Evolutionary conservation across 352 stramenopile species (phyloP).

Genomic region (Globisporangium polare): DNA sequence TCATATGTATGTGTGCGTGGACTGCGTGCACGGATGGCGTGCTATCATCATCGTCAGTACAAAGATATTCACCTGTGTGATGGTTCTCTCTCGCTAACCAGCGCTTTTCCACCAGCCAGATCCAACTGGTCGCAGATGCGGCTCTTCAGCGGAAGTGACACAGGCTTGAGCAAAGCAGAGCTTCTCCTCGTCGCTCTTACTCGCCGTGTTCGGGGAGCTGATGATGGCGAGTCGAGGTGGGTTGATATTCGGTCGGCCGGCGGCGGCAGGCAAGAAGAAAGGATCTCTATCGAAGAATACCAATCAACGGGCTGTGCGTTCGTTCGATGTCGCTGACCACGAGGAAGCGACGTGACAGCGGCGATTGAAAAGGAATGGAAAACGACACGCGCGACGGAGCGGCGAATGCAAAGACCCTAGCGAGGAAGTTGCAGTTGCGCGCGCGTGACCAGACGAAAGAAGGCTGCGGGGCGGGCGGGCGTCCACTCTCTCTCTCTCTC

Average conservation of each 20-base stretch:
- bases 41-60: conserved; percentile 1
- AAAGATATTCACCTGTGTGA: conserved; percentile 6
- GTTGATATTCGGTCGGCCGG: background rate
- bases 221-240: background rate
- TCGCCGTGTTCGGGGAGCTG: background rate
- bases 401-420: conserved; percentile 4
- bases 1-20: background rate
- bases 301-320: conserved; percentile 1
- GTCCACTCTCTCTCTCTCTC: background rate
- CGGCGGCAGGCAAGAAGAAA: background rate
- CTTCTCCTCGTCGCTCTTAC: background rate
- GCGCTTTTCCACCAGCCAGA: background rate
- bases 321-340: background rate
- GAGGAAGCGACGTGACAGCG: background rate
- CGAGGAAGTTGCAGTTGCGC: conserved; percentile 2
- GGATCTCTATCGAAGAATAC: conserved; percentile 3
- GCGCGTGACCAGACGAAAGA: background rate
- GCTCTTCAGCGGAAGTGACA: background rate
- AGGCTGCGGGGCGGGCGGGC: background rate
- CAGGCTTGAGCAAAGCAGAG: background rate
- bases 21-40: background rate
- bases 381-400: background rate
- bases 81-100: background rate
- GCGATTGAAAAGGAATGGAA: conserved; percentile 9
- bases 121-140: background rate